phyloP scores from a whole-genome alignment of 257 asterid species.

The Solanum medicagineum region DNA sequence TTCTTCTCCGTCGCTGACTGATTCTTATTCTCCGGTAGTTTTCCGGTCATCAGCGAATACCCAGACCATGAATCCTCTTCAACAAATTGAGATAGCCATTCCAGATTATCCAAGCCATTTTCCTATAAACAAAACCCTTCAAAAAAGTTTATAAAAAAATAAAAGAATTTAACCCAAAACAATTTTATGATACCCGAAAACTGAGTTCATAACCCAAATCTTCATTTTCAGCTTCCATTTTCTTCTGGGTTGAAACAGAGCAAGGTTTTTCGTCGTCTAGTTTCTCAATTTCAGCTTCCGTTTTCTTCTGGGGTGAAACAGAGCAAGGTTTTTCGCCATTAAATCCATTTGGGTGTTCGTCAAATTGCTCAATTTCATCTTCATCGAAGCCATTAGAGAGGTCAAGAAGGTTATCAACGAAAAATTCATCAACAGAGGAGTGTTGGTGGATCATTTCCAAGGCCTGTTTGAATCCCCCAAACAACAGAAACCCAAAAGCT shows the following conservation, averaged over 20 bases:
- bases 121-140: constrained; percentile 4
- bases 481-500: rapidly evolving
- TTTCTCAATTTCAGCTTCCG: not conserved
- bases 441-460: not conserved
- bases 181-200: not conserved
- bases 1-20: not conserved
- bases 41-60: constrained; percentile 2
- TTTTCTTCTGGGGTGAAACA: not conserved
- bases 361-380: not conserved
- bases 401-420: not conserved
- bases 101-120: constrained; percentile 26
- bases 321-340: not conserved
- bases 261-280: not conserved
- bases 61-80: constrained; percentile 13
- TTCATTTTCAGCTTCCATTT: not conserved
- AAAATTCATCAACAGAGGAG: not conserved
- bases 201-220: not conserved
- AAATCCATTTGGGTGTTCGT: not conserved
- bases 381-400: not conserved
- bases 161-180: not conserved
- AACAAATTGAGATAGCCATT: constrained; percentile 30
- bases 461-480: not conserved
- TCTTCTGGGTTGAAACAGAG: not conserved
- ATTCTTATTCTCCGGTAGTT: not conserved
- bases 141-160: not conserved